A percentile compares a stretch with the other conserved stretches of the same genome.
These are phyloP conservation scores for Pseudozyma tsukubaensis DNA, from an alignment of 1,284 basidiomycete genomes.

Conservation along the genomic window DNA sequence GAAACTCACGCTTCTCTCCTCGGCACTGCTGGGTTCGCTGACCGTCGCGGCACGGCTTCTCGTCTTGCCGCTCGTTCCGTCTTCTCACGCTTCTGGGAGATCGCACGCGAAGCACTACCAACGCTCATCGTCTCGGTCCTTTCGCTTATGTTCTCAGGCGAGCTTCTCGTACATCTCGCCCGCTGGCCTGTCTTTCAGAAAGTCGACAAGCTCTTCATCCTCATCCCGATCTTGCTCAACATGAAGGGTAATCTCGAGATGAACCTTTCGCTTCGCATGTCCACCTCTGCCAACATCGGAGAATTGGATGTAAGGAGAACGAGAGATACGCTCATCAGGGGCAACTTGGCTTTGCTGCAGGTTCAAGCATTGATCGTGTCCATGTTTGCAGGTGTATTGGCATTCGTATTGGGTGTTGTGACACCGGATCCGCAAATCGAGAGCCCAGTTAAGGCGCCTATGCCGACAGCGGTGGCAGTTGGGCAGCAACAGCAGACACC, in stretches of 20 bases:
- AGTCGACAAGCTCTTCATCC: slow-evolving; percentile 92
- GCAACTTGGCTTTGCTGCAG: slow-evolving; percentile 88
- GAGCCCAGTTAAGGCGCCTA: slow-evolving; percentile 8
- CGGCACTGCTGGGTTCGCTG: slow-evolving; percentile 39
- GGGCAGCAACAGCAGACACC: slow-evolving; percentile 12
- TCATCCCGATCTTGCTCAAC: slow-evolving; percentile 93
- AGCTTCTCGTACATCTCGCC: slow-evolving; percentile 86
- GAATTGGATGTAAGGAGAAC: slow-evolving; percentile 81
- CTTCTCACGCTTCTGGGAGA: slow-evolving; percentile 54
- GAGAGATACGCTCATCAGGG: slow-evolving; percentile 79
- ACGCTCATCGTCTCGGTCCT: slow-evolving; percentile 70
- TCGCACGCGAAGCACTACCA: slow-evolving; percentile 69
- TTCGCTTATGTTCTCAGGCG: slow-evolving; percentile 83
- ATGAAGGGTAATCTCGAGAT: slow-evolving; percentile 97
- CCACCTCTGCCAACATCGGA: slow-evolving; percentile 78
- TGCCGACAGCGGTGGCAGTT: slow-evolving; percentile 6
- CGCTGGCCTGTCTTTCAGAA: slow-evolving; percentile 86
- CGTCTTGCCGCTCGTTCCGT: slow-evolving; percentile 28
- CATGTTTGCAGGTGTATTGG: slow-evolving; percentile 83
- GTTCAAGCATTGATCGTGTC: slow-evolving; percentile 93
- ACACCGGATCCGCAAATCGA: slow-evolving; percentile 32
- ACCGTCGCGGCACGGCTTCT: slow-evolving; percentile 45
- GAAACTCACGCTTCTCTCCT: slow-evolving; percentile 39
- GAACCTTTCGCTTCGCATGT: slow-evolving; percentile 75
- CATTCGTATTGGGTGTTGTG: slow-evolving; percentile 77